Conservation (phyloP, 345 rosid genomes). For the Adansonia digitata region DNA sequence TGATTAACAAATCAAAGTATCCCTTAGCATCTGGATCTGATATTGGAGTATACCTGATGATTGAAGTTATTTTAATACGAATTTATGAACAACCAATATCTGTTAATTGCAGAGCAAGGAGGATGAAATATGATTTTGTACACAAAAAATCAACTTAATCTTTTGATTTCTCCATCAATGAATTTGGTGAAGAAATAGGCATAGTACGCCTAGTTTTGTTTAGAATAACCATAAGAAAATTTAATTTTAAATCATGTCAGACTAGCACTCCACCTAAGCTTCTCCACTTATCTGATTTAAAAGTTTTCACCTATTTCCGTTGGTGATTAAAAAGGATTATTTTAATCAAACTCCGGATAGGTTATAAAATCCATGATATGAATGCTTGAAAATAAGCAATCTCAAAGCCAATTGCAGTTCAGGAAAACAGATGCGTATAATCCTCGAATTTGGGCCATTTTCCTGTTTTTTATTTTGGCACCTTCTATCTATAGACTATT, state of each 20-base stretch:
- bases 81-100: not conserved
- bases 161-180: not conserved
- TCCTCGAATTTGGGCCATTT: not conserved
- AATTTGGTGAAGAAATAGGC: not conserved
- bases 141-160: not conserved
- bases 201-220: not conserved
- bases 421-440: not conserved
- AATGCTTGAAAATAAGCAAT: not conserved
- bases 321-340: not conserved
- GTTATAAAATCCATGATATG: not conserved
- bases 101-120: not conserved
- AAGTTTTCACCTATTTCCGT: not conserved
- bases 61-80: not conserved
- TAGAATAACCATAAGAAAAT: not conserved
- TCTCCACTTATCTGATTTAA: not conserved
- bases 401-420: not conserved
- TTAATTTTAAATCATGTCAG: not conserved
- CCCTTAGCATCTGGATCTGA: constrained; percentile 91
- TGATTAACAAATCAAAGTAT: constrained; percentile 77
- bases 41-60: constrained; percentile 83
- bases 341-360: not conserved
- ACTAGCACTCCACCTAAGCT: not conserved
- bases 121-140: not conserved
- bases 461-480: not conserved
- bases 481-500: not conserved